Conservation (phyloP, 2,329 filamentous ascomycete species). For the Beauveria asiatica region DNA sequence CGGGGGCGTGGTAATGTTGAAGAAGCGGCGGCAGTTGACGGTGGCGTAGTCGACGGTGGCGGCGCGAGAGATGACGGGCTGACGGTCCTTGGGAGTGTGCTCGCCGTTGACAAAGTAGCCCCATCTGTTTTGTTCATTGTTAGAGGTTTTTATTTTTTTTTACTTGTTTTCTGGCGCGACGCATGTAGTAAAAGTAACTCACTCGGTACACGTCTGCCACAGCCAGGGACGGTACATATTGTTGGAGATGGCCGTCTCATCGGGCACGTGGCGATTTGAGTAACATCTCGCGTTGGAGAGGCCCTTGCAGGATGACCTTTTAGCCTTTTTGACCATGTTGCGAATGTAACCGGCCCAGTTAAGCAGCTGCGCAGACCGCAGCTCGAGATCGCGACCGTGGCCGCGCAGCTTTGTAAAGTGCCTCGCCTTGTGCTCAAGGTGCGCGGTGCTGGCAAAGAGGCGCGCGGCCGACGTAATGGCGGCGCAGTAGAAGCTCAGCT, state of each 20-base stretch:
- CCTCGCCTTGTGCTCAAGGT: constrained; percentile 26
- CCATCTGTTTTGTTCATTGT: constrained; percentile 43
- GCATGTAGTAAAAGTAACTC: constrained; percentile 16
- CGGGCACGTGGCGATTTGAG: constrained; percentile 17
- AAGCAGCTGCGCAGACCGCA: constrained; percentile 28
- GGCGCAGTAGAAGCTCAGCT: constrained; percentile 40
- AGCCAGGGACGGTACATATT: constrained; percentile 33
- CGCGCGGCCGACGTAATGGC: constrained; percentile 33
- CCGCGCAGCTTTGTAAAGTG: constrained; percentile 34
- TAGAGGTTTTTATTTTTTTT: not conserved
- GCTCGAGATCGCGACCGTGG: constrained; percentile 29
- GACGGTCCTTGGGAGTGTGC: constrained; percentile 52
- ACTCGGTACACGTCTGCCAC: constrained; percentile 49
- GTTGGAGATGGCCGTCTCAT: constrained; percentile 17
- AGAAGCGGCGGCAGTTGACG: constrained; percentile 55
- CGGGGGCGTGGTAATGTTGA: constrained; percentile 58
- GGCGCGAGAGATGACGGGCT: constrained; percentile 64
- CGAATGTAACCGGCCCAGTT: constrained; percentile 43
- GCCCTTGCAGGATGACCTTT: constrained; percentile 17
- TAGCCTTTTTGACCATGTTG: constrained; percentile 21
- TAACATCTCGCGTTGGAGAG: constrained; percentile 23
- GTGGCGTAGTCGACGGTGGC: constrained; percentile 56
- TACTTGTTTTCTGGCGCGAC: not conserved
- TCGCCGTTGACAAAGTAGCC: constrained; percentile 70
- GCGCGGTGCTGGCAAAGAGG: constrained; percentile 33